Conservation (phyloP, 805 yeast species). For the Candida cerambycidarum region DNA sequence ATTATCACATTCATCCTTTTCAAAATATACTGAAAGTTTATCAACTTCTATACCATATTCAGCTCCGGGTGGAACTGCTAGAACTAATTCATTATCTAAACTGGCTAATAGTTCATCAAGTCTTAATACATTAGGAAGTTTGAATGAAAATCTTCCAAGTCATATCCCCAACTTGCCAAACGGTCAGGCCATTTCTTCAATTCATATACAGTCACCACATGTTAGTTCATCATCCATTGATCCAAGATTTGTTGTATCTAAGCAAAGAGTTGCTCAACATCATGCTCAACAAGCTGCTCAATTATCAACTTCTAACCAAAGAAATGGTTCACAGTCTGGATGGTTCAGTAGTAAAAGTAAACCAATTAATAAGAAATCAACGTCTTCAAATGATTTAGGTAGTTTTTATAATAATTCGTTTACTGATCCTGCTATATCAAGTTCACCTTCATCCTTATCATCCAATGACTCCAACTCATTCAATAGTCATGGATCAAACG, state of each 20-base stretch:
- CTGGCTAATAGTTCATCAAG: conserved; percentile 16
- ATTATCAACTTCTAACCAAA: conserved; percentile 36
- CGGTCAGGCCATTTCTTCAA: conserved; percentile 60
- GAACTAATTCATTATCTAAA: conserved; percentile 43
- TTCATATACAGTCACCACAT: conserved; percentile 69
- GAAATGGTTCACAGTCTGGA: conserved; percentile 46
- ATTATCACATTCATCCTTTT: conserved; percentile 39
- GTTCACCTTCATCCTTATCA: conserved; percentile 35
- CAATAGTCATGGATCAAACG: conserved; percentile 1
- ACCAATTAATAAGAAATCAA: conserved; percentile 36
- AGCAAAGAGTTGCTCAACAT: conserved; percentile 64
- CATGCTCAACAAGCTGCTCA: conserved; percentile 41
- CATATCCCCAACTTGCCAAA: conserved; percentile 53
- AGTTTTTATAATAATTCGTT: conserved; percentile 39
- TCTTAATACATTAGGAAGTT: conserved; percentile 15
- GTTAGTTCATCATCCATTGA: conserved; percentile 65
- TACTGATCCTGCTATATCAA: conserved; percentile 20
- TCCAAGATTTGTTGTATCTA: conserved; percentile 80
- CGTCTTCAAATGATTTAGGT: conserved; percentile 43
- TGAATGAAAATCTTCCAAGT: conserved; percentile 10
- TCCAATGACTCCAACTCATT: conserved; percentile 33
- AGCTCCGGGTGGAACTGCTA: conserved; percentile 67
- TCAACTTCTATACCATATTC: conserved; percentile 67
- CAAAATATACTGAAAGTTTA: conserved; percentile 41
- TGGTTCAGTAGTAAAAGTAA: conserved; percentile 39